Evolutionary conservation across 371 early-diverging fungal genomes (phyloP).

Genomic region (Rhizopus delemar): DNA sequence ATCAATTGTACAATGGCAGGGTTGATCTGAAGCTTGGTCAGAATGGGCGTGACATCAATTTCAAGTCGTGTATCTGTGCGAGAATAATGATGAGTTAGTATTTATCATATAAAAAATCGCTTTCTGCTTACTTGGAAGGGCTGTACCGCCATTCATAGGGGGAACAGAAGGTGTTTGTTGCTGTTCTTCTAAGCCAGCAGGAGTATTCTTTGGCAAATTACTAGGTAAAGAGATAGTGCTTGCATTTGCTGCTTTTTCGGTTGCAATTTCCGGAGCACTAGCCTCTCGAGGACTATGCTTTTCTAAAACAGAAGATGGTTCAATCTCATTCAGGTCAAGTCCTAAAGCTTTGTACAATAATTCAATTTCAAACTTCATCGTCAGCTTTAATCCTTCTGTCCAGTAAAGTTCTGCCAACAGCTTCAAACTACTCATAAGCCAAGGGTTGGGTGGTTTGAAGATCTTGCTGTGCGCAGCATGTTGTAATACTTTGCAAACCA

Average conservation of each 20-base stretch:
- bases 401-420: conserved; percentile 91
- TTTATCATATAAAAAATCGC: not conserved
- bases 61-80: conserved; percentile 18
- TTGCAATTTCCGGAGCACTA: not conserved
- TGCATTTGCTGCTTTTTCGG: not conserved
- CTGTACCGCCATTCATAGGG: not conserved
- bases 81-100: not conserved
- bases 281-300: conserved; percentile 54
- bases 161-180: conserved; percentile 4
- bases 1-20: conserved; percentile 68
- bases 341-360: conserved; percentile 87
- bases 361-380: conserved; percentile 95
- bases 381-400: conserved; percentile 88
- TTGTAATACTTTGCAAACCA: conserved; percentile 94
- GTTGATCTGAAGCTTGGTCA: conserved; percentile 34
- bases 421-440: conserved; percentile 92
- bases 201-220: conserved; percentile 7
- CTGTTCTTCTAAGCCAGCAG: conserved; percentile 8
- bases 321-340: conserved; percentile 83
- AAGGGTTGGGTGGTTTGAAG: conserved; percentile 95
- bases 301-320: conserved; percentile 71
- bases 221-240: conserved; percentile 1
- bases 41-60: conserved; percentile 32
- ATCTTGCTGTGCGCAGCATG: conserved; percentile 80
- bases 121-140: not conserved